These are phyloP conservation scores for Closterium sp. DNA, from an alignment of 139 green algal species.

Conservation along the genomic window DNA sequence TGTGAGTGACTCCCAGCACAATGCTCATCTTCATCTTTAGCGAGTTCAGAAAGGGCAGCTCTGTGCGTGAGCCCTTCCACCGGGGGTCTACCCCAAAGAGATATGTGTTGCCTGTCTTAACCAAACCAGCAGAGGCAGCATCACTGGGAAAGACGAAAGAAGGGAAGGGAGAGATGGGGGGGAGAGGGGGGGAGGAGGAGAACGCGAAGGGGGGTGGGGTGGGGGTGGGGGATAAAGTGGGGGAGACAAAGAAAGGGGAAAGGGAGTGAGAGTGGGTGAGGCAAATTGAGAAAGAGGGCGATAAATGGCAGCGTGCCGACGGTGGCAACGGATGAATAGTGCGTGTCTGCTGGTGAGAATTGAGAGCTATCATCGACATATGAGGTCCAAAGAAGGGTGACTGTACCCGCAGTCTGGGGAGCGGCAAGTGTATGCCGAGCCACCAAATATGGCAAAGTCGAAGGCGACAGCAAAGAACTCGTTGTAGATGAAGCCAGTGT, in stretches of 20 bases:
- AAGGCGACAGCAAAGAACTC: slow-evolving; percentile 96
- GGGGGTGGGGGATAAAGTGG: not conserved
- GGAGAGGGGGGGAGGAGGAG: not conserved
- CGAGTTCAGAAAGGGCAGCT: slow-evolving; percentile 94
- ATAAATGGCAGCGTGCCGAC: not conserved
- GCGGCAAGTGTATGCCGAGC: slow-evolving; percentile 47
- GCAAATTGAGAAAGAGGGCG: not conserved
- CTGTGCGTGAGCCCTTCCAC: slow-evolving; percentile 92
- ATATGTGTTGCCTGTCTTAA: slow-evolving; percentile 58
- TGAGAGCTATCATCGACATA: too few relatives aligned
- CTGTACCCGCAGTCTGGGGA: slow-evolving; percentile 23
- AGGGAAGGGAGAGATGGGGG: not conserved
- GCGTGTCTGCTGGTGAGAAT: not conserved
- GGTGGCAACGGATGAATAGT: too few relatives aligned
- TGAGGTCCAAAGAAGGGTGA: not conserved
- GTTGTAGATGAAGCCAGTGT: slow-evolving; percentile 95
- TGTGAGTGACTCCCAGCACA: slow-evolving; percentile 84
- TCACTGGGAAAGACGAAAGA: slow-evolving; percentile 43
- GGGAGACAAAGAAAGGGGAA: not conserved
- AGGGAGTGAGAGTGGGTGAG: not conserved
- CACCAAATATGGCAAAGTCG: slow-evolving; percentile 70
- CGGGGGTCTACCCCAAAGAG: slow-evolving; percentile 91
- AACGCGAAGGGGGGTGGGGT: not conserved
- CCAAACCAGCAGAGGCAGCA: slow-evolving; percentile 58
- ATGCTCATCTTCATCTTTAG: slow-evolving; percentile 99